Evolutionary conservation across 2,329 filamentous ascomycete species (phyloP), one percentile per base, ranked within the genome.

Genomic region (Lasiodiplodia theobromae): DNA sequence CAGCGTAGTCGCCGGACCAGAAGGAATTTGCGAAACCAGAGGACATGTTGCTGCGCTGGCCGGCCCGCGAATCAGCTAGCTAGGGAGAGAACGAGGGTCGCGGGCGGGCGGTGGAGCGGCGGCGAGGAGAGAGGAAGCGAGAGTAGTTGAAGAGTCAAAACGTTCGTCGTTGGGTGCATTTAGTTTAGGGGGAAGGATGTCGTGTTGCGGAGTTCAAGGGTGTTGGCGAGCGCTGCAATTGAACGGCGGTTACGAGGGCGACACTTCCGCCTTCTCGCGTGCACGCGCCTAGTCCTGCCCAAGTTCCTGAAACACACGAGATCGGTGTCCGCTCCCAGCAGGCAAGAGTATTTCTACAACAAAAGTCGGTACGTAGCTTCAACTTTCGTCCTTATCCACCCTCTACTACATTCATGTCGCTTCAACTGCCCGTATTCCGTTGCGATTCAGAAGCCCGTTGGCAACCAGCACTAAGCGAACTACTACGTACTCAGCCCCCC

Each of bases 1-100:
- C 94, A 79, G 95, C 95, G 86, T 98, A 98, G 87, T 99, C 96
- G 79, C 89, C 89, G 71, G 96, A 97, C 96, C 96, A 99, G 84
- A 99, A 98, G 63, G 94, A 97, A 83, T 95, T 93, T 74, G 94
- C 90, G 82, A 99, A 98, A 76, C 92, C 78, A 38, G 77, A 23
- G 73, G 66, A 69, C 68, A 69, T 69, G 68, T 14, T 54, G 62
- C 37, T 65, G 66, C 54, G 66, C 66, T 63, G 66, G 57, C 66
- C 63, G 52, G 63, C 63, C 23, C 60, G 60, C 60, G 60, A 52
- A 64, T 52, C 44, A 64, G 60, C 60, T 52, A 12, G 60, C 60
- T 64, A 64, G 31, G 47, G 60, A 64, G 44, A 31, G 18, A 16
- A 11, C 58, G 25, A 49, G 40, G 64, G 31, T 49, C 64, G 52